Conservation (phyloP, 2,329 filamentous ascomycete genomes). For the Colletotrichum sp. region DNA sequence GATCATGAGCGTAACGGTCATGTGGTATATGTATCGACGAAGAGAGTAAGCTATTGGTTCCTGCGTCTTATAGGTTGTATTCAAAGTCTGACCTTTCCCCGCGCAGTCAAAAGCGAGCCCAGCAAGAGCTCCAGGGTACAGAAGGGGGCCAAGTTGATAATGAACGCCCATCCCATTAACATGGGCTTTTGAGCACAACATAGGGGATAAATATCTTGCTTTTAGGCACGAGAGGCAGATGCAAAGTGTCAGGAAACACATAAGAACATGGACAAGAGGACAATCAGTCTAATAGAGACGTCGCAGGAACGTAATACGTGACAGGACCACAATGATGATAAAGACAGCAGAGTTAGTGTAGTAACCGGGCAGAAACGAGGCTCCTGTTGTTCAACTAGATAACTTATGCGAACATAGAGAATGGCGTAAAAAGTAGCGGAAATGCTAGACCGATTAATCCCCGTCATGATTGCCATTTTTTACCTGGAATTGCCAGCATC, state of each 20-base stretch:
- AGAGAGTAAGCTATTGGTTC: neutral
- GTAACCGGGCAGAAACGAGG: neutral
- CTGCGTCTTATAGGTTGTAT: fast-evolving
- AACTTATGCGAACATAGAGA: neutral
- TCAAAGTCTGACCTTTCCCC: fast-evolving
- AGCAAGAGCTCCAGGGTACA: neutral
- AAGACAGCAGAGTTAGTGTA: fast-evolving
- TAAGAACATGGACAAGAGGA: neutral
- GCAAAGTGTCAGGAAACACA: neutral
- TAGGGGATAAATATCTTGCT: neutral
- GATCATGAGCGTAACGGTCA: constrained; percentile 14
- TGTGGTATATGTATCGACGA: constrained; percentile 13
- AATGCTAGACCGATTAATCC: fast-evolving
- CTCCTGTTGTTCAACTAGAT: neutral
- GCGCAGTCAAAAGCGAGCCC: neutral
- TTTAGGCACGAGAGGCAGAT: neutral
- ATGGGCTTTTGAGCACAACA: fast-evolving
- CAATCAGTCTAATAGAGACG: fast-evolving
- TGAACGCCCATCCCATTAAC: neutral
- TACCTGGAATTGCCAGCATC: neutral
- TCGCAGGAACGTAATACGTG: neutral
- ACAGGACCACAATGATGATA: neutral
- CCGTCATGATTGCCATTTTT: neutral
- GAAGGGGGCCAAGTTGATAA: neutral
- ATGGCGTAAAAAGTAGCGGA: neutral